phyloP scores from a whole-genome alignment of 2,329 filamentous ascomycete genomes.

The Colletotrichum paranaense region DNA sequence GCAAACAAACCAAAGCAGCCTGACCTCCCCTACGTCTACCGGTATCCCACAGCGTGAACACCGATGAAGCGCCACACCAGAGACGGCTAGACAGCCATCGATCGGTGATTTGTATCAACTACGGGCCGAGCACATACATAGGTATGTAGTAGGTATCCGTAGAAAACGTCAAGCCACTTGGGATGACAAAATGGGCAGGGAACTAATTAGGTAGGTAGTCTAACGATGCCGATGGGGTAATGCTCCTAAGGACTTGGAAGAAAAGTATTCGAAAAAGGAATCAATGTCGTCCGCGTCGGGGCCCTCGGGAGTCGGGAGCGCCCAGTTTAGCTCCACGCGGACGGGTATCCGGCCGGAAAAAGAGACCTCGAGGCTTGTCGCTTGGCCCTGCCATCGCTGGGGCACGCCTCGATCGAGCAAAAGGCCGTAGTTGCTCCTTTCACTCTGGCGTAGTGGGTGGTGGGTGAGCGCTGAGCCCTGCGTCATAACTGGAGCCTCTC shows the following conservation, averaged over 20 bases:
- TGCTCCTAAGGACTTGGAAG: not conserved
- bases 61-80: not conserved
- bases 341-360: conserved; percentile 23
- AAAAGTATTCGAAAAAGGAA: not conserved
- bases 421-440: not conserved
- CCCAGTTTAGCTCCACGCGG: conserved; percentile 15
- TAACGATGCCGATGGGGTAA: not conserved
- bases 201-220: not conserved
- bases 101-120: not conserved
- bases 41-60: not conserved
- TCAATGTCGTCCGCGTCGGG: conserved; percentile 17
- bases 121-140: not conserved
- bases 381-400: conserved; percentile 15
- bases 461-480: conserved; percentile 13
- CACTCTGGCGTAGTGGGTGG: not conserved
- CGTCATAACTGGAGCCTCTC: conserved; percentile 9
- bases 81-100: not conserved
- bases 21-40: not conserved
- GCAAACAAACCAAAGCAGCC: not conserved
- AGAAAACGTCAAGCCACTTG: not conserved
- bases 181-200: not conserved
- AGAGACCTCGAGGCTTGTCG: conserved; percentile 10
- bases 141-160: too few species aligned
- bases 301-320: conserved; percentile 24
- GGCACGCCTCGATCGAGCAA: not conserved